A percentile compares a stretch with the other conserved stretches of the same genome.
These are phyloP conservation scores for Phoma sp. DNA, from an alignment of 2,329 filamentous ascomycete species.

Conservation along the genomic window DNA sequence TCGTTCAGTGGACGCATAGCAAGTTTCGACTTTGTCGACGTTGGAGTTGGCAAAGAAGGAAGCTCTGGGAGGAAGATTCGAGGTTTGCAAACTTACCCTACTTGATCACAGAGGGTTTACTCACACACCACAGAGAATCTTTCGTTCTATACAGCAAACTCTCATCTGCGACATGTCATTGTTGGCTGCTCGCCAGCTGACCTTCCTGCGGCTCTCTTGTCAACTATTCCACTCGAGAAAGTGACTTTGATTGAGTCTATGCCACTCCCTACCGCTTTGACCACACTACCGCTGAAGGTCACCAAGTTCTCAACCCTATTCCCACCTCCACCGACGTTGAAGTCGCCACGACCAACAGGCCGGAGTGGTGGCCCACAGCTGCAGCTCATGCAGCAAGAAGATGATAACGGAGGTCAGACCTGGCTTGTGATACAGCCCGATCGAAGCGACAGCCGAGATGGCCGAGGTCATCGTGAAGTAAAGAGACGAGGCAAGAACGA, in stretches of 20 bases:
- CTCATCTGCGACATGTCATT: conserved; percentile 45
- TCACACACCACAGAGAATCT: conserved; percentile 38
- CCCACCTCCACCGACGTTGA: conserved; percentile 31
- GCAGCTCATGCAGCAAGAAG: conserved; percentile 46
- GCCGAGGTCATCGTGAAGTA: conserved; percentile 28
- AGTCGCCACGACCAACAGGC: conserved; percentile 26
- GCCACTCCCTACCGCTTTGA: conserved; percentile 37
- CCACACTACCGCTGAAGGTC: conserved; percentile 37
- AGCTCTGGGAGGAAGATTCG: conserved; percentile 41
- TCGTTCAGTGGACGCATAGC: conserved; percentile 46
- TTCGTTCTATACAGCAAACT: conserved; percentile 42
- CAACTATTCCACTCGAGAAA: conserved; percentile 41
- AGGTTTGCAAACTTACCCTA: conserved; percentile 26
- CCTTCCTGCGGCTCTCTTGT: conserved; percentile 38
- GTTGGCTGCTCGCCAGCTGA: conserved; percentile 41
- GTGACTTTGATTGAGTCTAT: conserved; percentile 43
- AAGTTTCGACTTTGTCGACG: conserved; percentile 46
- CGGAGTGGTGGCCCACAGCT: conserved; percentile 34
- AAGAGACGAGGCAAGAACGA: conserved; percentile 30
- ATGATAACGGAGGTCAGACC: conserved; percentile 40
- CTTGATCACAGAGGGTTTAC: neutral
- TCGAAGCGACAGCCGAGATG: conserved; percentile 44
- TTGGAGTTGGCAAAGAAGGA: conserved; percentile 46
- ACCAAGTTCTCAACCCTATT: conserved; percentile 39
- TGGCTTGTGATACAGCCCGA: conserved; percentile 48